These are phyloP conservation scores for Capsella rubella DNA, from an alignment of 441 rosid genomes.

Conservation along the genomic window DNA sequence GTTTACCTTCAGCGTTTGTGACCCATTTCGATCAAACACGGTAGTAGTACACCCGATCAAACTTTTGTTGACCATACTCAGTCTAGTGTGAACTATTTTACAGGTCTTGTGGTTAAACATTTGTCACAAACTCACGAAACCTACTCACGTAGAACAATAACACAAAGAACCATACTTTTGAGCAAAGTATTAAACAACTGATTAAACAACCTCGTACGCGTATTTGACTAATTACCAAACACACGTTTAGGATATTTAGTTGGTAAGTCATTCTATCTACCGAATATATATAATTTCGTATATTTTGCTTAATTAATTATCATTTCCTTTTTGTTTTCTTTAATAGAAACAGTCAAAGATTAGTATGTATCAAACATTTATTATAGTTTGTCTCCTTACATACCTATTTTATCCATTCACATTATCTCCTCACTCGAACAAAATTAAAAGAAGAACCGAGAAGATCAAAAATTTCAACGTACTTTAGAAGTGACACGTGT, in stretches of 20 bases:
- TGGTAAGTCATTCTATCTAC: slow-evolving; percentile 12
- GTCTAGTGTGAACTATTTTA: not conserved
- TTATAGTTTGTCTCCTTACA: slow-evolving; percentile 38
- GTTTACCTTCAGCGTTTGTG: not conserved
- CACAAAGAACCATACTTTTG: not conserved
- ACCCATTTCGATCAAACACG: not conserved
- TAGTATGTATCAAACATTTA: slow-evolving; percentile 30
- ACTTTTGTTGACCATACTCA: not conserved
- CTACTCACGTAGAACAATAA: not conserved
- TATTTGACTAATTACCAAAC: slow-evolving; percentile 29
- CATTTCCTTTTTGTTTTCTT: not conserved
- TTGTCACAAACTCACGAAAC: not conserved
- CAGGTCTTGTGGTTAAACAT: not conserved
- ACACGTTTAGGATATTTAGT: slow-evolving; percentile 23
- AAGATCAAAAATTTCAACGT: slow-evolving; percentile 14
- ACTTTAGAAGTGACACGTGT: slow-evolving; percentile 3
- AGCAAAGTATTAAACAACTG: not conserved
- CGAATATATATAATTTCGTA: slow-evolving; percentile 12
- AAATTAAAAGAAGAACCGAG: slow-evolving; percentile 3
- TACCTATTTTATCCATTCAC: slow-evolving; percentile 41
- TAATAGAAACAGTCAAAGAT: slow-evolving; percentile 27
- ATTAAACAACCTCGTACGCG: slow-evolving; percentile 40
- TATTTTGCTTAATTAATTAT: slow-evolving; percentile 16
- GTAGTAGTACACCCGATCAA: not conserved
- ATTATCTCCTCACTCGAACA: slow-evolving; percentile 15